Conservation (phyloP, 2,329 filamentous ascomycete species). For the Microsporum ferrugineum region DNA sequence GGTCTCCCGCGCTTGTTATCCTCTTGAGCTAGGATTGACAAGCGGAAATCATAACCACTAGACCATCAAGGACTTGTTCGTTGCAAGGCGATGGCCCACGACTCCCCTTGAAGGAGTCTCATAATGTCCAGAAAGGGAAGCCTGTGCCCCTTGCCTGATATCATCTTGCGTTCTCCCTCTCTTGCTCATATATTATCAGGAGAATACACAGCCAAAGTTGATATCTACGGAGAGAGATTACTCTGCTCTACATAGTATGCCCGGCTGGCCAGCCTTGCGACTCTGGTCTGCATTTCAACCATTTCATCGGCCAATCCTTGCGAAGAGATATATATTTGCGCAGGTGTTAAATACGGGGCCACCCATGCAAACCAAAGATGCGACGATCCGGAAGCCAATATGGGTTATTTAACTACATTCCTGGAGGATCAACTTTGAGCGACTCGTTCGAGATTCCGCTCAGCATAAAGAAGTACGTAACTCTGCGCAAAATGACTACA, state of each 20-base stretch:
- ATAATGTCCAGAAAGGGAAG: background rate
- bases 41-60: slow-evolving; percentile 14
- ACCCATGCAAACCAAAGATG: background rate
- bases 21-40: slow-evolving; percentile 5
- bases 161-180: background rate
- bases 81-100: background rate
- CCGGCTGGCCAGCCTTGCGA: background rate
- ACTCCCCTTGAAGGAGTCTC: background rate
- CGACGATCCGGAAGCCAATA: background rate
- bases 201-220: too few relatives aligned
- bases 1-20: slow-evolving; percentile 15
- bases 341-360: background rate
- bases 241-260: background rate
- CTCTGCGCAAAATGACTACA: background rate
- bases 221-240: too few relatives aligned
- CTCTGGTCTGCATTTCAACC: background rate
- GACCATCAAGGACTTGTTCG: slow-evolving; percentile 12
- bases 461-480: background rate
- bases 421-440: background rate
- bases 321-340: background rate
- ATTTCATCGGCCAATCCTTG: background rate
- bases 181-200: too few relatives aligned
- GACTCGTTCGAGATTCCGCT: background rate
- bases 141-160: background rate
- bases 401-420: background rate